phyloP scores from a whole-genome alignment of 305 asterid genomes.

The Fraxinus platypoda region DNA sequence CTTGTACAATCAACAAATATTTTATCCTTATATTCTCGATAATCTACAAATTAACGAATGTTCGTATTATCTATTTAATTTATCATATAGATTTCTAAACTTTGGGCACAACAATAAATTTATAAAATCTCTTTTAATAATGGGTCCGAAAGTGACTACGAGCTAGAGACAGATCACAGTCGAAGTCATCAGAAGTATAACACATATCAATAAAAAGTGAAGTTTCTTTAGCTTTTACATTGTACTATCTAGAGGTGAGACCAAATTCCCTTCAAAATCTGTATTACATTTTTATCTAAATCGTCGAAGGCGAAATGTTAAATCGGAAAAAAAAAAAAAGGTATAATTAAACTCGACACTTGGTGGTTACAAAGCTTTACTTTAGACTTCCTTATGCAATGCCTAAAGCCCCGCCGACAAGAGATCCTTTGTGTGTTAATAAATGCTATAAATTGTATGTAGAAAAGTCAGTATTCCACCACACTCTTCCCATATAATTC shows the following conservation, averaged over 20 bases:
- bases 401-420: neutral
- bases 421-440: neutral
- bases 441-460: neutral
- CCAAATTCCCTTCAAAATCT: neutral
- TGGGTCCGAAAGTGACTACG: too few relatives aligned
- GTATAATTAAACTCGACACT: neutral
- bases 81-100: too few relatives aligned
- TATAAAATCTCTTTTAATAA: neutral
- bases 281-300: too few relatives aligned
- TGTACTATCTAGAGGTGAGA: too few relatives aligned
- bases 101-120: neutral
- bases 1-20: too few relatives aligned
- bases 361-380: neutral
- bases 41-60: too few relatives aligned
- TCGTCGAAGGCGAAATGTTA: too few relatives aligned
- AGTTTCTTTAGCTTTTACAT: neutral
- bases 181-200: neutral
- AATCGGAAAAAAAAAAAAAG: too few relatives aligned
- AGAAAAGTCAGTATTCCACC: neutral
- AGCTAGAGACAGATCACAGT: too few relatives aligned
- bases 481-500: neutral
- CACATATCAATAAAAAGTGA: neutral
- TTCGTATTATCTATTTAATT: too few relatives aligned
- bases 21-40: too few relatives aligned
- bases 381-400: neutral